Base-by-base conservation (phyloP, 1,139 yeast genomes). In the Yamadazyma songkhlaensis region DNA sequence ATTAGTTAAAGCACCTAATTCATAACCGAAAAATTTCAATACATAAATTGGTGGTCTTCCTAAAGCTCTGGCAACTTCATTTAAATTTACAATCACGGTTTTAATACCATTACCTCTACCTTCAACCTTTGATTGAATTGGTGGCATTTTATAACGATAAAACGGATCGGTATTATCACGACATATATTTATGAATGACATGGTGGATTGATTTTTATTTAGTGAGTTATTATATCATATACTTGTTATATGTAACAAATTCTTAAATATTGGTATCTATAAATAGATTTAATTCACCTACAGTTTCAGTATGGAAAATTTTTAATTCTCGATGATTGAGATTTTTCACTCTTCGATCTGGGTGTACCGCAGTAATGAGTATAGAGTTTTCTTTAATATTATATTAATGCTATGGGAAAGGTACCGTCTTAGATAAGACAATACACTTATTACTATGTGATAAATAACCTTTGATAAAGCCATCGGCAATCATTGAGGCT, bases 41-140 rank as follows among this genome's bases (percentile, higher is more conserved):
- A 94, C 81, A 58, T 89, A 92, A 29, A 94, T 71, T 31, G 96
- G 81, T 27, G 98, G 97, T 65, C 99, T 81, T 47, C 88, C 86
- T 50, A 92, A 74, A 20, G 98, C 95, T 59, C 96, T 81, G 29
- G 97, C 95, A 45, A 92, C 97, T 59, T 92, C 98, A 28, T 86
- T 71, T 43, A 89, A 81, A 65, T 92, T 94, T 49, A 88, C 79
- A 42, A 94, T 83, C 41, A 94, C 95, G 23, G 99, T 92, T 64
- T 89, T 90, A 69, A 92, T 92, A 78, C 99, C 99, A 69, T 92
- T 92, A 71, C 99, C 99, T 63, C 96, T 80, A 63, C 98, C 98
- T 71, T 92, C 98, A 51, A 89, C 89, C 77, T 94, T 92, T 50
- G 97, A 88, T 70, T 87, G 94, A 65, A 92, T 82, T 35, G 94